These are phyloP conservation scores for Melaleuca alternifolia DNA, from an alignment of 345 rosid genomes.

Conservation along the genomic window DNA sequence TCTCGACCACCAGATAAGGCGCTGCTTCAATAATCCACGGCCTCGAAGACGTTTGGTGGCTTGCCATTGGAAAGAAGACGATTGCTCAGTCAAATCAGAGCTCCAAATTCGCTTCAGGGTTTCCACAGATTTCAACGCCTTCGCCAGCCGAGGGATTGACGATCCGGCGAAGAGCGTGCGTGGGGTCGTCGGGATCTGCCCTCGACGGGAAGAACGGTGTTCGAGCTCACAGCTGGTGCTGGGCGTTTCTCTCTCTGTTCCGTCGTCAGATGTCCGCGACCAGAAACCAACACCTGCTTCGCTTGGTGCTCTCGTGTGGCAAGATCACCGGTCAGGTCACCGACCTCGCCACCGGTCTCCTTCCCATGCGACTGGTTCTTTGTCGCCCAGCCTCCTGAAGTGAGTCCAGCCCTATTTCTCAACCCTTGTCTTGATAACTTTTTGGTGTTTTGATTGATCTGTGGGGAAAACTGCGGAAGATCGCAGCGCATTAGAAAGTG, in stretches of 20 bases:
- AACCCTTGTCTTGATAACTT: too few relatives aligned
- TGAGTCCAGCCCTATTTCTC: too few relatives aligned
- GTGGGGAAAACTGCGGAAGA: background rate
- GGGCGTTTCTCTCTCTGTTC: too few relatives aligned
- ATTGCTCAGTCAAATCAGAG: background rate
- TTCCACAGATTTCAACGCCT: background rate
- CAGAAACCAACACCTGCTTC: too few relatives aligned
- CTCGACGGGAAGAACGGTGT: background rate
- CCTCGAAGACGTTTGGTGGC: constrained; percentile 18
- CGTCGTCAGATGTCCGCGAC: too few relatives aligned
- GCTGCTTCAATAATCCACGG: constrained; percentile 72
- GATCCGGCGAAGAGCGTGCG: background rate
- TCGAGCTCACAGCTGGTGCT: background rate
- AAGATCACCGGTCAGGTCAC: too few relatives aligned
- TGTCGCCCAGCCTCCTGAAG: too few relatives aligned
- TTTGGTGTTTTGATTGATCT: background rate
- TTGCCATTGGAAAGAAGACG: constrained; percentile 28
- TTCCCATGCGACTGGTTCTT: too few relatives aligned
- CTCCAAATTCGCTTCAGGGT: background rate
- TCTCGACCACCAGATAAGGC: constrained; percentile 49
- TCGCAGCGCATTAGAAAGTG: background rate
- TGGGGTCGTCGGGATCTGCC: background rate
- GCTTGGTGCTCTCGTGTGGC: too few relatives aligned
- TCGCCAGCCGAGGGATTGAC: background rate
- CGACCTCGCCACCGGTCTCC: too few relatives aligned